A percentile compares a stretch with the other conserved stretches of the same genome.
These are phyloP conservation scores for Mycena sanguinolenta DNA, from an alignment of 768 basidiomycete species.

Conservation along the genomic window DNA sequence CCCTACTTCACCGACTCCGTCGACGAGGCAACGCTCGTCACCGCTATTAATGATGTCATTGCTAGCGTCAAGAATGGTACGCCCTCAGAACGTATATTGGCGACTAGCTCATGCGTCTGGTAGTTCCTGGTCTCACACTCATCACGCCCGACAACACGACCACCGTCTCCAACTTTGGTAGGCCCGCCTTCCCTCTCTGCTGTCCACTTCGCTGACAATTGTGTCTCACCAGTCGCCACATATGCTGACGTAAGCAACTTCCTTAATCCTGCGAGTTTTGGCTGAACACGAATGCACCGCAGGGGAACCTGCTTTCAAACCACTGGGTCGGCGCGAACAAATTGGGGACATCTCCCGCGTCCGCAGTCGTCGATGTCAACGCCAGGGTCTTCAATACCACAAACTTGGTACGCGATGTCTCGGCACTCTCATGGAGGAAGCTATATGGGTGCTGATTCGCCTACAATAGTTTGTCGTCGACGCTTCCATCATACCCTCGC, in stretches of 20 bases:
- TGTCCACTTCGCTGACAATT: conserved; percentile 10
- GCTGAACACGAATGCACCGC: not conserved
- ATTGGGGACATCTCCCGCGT: conserved; percentile 54
- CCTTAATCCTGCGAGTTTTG: not conserved
- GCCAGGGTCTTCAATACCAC: conserved; percentile 64
- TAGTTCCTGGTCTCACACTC: conserved; percentile 65
- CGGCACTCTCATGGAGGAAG: not conserved
- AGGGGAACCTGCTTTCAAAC: conserved; percentile 66
- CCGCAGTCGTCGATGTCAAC: conserved; percentile 69
- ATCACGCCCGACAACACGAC: conserved; percentile 74
- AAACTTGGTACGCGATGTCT: conserved; percentile 55
- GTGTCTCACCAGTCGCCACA: conserved; percentile 49
- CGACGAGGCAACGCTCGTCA: conserved; percentile 65
- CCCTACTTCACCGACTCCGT: conserved; percentile 73
- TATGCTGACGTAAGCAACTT: conserved; percentile 47
- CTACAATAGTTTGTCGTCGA: conserved; percentile 44
- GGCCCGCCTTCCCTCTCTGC: conserved; percentile 21
- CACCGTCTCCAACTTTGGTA: conserved; percentile 66
- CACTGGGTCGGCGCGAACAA: conserved; percentile 73
- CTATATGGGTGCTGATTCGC: not conserved
- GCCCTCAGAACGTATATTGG: conserved; percentile 28
- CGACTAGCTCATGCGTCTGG: conserved; percentile 4
- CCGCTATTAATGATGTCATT: conserved; percentile 64
- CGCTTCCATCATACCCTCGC: conserved; percentile 54
- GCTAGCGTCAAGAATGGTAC: conserved; percentile 56